A percentile compares a stretch with the other conserved stretches of the same genome.
phyloP scores from a whole-genome alignment of 306 rosid species.

The Citrullus amarus region DNA sequence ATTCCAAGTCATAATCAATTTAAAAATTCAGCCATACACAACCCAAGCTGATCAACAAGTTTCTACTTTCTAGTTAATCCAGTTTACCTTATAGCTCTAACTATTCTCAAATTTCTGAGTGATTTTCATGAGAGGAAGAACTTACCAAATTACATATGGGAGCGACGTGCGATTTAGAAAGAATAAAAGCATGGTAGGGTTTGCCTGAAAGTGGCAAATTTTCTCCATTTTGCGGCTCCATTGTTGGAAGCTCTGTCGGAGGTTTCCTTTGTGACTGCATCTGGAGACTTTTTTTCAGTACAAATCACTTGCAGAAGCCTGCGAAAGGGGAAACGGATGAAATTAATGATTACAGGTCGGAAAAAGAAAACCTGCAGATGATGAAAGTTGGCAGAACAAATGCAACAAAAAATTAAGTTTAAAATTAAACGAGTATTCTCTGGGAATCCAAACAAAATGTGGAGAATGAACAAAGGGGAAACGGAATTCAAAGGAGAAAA shows the following conservation, averaged over 20 bases:
- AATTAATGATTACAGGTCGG: neutral
- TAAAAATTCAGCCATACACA: too few relatives aligned
- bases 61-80: neutral
- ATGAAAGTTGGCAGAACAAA: neutral
- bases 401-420: neutral
- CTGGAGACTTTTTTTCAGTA: neutral
- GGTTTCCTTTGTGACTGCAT: neutral
- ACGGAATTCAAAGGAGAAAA: neutral
- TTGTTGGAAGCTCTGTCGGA: neutral
- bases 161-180: conserved; percentile 18
- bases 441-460: neutral
- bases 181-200: conserved; percentile 19
- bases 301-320: neutral
- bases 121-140: neutral
- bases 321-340: neutral
- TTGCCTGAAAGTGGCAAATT: conserved; percentile 38
- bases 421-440: neutral
- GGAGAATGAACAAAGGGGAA: neutral
- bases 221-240: conserved; percentile 19
- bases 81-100: neutral
- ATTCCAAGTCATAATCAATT: too few relatives aligned
- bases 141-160: conserved; percentile 28
- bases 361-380: neutral
- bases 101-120: neutral
- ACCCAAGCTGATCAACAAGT: too few relatives aligned